Conservation (phyloP, 2,329 filamentous ascomycete species). For the Ambrosiella xylebori region DNA sequence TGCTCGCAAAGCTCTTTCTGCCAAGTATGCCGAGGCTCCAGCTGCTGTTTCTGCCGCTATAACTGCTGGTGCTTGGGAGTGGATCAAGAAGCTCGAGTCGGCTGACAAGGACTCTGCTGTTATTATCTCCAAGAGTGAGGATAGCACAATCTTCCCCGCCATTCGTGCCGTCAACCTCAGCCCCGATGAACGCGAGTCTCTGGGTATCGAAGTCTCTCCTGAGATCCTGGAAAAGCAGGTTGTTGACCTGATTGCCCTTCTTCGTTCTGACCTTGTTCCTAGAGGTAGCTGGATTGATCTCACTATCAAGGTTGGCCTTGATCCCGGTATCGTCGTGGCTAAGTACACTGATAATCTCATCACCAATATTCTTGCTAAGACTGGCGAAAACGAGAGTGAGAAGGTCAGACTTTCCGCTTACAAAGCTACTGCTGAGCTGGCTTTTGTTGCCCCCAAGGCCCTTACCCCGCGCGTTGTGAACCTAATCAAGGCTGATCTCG, state of each 20-base stretch:
- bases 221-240: constrained; percentile 50
- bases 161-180: constrained; percentile 47
- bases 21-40: constrained; percentile 45
- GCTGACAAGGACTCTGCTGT: constrained; percentile 67
- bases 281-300: constrained; percentile 75
- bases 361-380: constrained; percentile 41
- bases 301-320: constrained; percentile 61
- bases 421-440: constrained; percentile 73
- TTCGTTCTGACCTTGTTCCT: constrained; percentile 60
- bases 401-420: constrained; percentile 53
- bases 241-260: constrained; percentile 59
- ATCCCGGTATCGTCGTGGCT: constrained; percentile 62
- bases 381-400: constrained; percentile 24
- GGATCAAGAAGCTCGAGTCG: constrained; percentile 48
- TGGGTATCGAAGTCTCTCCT: constrained; percentile 27
- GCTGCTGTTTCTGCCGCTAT: constrained; percentile 43
- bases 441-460: constrained; percentile 75
- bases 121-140: constrained; percentile 44
- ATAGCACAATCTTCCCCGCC: constrained; percentile 42
- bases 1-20: constrained; percentile 42
- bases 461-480: constrained; percentile 62
- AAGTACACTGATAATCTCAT: constrained; percentile 48
- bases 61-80: constrained; percentile 60
- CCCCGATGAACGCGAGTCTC: constrained; percentile 30
- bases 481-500: constrained; percentile 57